Percentiles rank a stretch among this genome's conserved stretches.
These are phyloP conservation scores for Diplotaxis tenuifolia DNA, from an alignment of 345 rosid genomes.

Conservation along the genomic window DNA sequence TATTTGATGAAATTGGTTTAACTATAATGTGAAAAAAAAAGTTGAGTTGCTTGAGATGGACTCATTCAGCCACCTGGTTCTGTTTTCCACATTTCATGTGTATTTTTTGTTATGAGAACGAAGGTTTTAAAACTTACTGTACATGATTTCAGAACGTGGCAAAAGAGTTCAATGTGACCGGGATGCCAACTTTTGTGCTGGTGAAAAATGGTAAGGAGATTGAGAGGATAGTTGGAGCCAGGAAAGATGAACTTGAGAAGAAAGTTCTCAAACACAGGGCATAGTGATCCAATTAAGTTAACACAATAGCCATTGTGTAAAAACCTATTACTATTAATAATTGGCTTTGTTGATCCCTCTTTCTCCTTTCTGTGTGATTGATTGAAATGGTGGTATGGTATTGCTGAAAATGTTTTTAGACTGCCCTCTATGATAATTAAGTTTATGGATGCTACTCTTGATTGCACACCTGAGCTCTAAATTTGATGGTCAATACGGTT, in stretches of 20 bases:
- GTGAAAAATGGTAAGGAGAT: constrained; percentile 71
- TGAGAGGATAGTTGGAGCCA: constrained; percentile 64
- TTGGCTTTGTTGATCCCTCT: constrained; percentile 2
- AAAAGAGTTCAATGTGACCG: constrained; percentile 61
- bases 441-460: not conserved
- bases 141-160: constrained; percentile 58
- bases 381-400: constrained; percentile 3
- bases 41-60: not conserved
- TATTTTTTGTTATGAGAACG: not conserved
- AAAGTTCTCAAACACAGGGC: constrained; percentile 47
- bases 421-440: too few relatives aligned
- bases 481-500: not conserved
- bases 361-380: not conserved
- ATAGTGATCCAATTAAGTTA: not conserved
- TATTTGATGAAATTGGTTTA: not conserved
- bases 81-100: not conserved
- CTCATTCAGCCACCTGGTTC: not conserved
- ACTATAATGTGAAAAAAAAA: not conserved
- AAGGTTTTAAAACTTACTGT: too few relatives aligned
- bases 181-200: constrained; percentile 93
- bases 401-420: not conserved
- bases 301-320: not conserved
- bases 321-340: constrained; percentile 3
- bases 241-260: constrained; percentile 57
- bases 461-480: not conserved